Base-by-base conservation (phyloP, 805 yeast species). In the Starmerella bombi region DNA sequence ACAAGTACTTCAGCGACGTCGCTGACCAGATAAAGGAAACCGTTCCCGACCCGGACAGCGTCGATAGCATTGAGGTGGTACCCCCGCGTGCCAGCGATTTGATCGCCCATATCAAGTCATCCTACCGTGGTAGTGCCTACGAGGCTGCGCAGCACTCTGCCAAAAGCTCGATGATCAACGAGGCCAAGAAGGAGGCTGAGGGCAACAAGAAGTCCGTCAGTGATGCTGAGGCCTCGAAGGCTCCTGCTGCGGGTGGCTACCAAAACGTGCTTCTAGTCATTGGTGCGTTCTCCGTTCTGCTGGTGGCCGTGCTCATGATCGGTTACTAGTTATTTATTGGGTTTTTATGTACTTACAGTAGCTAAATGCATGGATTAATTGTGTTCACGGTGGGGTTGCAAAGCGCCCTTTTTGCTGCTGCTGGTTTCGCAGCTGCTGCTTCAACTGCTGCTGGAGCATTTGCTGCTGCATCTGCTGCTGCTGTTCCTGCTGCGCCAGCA, bases 1-100 rank as follows among this genome's bases (percentile, higher is more conserved):
- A 50, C 20, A 58, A 61, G 44, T 72, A 77, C 21, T 88, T 86
- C 57, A 80, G 85, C 1, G 93, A 82, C n/a, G 56, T 75, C 35
- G 70, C 69, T 12, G 66, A 33, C 19, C 38, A 45, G 25, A 46
- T 46, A 15, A 22, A 28, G 19, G 22, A 27, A 21, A 17, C 41
- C n/a, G 50, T 46, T 23, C 43, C 43, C 14, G 42, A 46, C 34
- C 25, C 22, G 21, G 40, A 32, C 23, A 19, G 23, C 14, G 44
- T 41, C 10, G 35, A 29, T 28, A 22, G 22, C 23, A 41, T 46
- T 32, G 45, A 45, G 37, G 49, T 46, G 17, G 36, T 45, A 8
- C 50, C 50, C 32, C 50, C 50, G 21, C 32, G 32, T 16, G 38
- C 49, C n/a, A 31, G 42, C 32, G 49, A 45, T 19, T 38, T 45